Conservation (phyloP, 192 early-diverging fungal genomes). For the Gonapodya sp. region DNA sequence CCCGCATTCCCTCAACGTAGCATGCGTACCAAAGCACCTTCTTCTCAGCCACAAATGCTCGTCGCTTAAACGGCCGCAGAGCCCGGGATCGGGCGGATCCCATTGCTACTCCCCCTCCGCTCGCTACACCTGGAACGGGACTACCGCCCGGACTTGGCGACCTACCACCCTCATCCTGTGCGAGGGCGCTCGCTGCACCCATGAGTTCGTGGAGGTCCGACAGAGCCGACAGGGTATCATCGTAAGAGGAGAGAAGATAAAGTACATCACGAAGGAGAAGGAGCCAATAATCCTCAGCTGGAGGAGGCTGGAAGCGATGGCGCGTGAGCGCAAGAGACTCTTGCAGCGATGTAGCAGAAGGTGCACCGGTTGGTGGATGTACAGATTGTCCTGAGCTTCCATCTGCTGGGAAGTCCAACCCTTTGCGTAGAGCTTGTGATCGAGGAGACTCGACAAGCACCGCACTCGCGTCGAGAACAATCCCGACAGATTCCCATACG, state of each 20-base stretch:
- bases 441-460: background rate
- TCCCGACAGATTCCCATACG: background rate
- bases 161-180: background rate
- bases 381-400: background rate
- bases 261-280: background rate
- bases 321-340: background rate
- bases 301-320: background rate
- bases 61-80: background rate
- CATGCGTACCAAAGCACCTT: slow-evolving; percentile 1
- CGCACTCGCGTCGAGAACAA: background rate
- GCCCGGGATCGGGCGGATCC: background rate
- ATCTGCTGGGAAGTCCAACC: background rate
- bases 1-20: background rate
- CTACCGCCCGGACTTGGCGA: background rate
- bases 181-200: background rate
- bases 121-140: background rate
- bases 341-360: background rate
- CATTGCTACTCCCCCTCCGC: background rate
- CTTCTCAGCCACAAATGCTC: background rate
- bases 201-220: background rate
- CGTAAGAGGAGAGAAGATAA: background rate
- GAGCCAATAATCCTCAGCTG: background rate
- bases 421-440: too few relatives aligned
- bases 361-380: background rate
- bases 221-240: background rate